These are phyloP conservation scores for Spergularia bocconei DNA, from an alignment of 148 eudicot genomes.

Conservation along the genomic window DNA sequence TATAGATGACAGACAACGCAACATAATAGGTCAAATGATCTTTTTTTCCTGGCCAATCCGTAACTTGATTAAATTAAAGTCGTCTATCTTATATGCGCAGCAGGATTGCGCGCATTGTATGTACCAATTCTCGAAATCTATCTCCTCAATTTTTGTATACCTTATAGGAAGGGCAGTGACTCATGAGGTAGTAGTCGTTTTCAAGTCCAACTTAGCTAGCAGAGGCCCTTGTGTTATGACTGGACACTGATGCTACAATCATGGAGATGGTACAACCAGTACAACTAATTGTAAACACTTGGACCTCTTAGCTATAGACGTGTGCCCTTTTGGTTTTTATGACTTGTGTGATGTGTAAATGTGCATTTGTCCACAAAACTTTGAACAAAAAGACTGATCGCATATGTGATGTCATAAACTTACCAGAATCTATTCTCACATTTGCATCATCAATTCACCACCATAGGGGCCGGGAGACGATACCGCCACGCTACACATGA, in stretches of 20 bases:
- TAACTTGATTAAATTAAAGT: no score
- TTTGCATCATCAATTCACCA: not conserved
- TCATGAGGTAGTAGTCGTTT: constrained; percentile 22
- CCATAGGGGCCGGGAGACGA: no score
- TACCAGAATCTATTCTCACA: not conserved
- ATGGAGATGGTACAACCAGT: constrained; percentile 15
- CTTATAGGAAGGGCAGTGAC: not conserved
- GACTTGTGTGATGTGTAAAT: not conserved
- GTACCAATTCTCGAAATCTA: not conserved
- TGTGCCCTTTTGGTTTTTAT: not conserved
- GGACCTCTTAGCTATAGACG: not conserved
- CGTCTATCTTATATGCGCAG: no score
- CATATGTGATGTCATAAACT: not conserved
- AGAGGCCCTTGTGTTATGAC: not conserved
- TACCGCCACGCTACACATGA: no score
- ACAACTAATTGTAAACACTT: constrained; percentile 22
- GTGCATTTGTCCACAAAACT: no score
- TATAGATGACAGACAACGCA: no score
- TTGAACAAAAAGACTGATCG: no score
- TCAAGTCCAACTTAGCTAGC: constrained; percentile 13
- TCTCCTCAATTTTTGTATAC: not conserved
- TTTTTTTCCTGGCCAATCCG: no score
- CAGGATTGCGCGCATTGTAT: not conserved
- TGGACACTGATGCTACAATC: not conserved
- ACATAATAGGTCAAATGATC: no score